Percentiles rank a stretch among this genome's conserved stretches.
Evolutionary conservation across 2,329 filamentous ascomycete genomes (phyloP).

Genomic region (Colletotrichum endophyticum): DNA sequence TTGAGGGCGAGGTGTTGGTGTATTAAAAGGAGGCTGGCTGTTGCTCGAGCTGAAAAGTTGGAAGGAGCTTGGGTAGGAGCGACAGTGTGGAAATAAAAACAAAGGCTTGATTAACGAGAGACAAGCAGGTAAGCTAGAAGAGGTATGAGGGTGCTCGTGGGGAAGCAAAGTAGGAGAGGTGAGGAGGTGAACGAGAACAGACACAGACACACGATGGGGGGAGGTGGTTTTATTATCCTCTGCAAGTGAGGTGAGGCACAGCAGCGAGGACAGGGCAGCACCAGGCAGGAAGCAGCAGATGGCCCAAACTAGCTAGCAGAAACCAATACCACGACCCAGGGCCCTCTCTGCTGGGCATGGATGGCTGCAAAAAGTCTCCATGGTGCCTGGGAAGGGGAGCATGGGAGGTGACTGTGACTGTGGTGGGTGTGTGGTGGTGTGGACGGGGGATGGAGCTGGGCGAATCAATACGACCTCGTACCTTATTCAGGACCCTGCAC

Average conservation of each 20-base stretch:
- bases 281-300: neutral
- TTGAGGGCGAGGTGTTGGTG: neutral
- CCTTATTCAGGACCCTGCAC: conserved; percentile 20
- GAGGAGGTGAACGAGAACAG: neutral
- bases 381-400: neutral
- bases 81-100: conserved; percentile 16
- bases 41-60: conserved; percentile 1
- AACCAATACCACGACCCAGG: neutral
- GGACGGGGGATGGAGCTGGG: conserved; percentile 6
- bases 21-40: conserved; percentile 7
- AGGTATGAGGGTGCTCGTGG: neutral
- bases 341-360: neutral
- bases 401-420: neutral
- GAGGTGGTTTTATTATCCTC: conserved; percentile 17
- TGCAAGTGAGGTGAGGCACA: conserved; percentile 7
- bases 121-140: conserved; percentile 12
- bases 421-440: neutral
- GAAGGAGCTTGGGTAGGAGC: conserved; percentile 1
- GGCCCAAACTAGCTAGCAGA: neutral
- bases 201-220: neutral
- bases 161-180: conserved; percentile 12
- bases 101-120: conserved; percentile 21
- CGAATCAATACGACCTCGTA: conserved; percentile 21
- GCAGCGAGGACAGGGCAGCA: neutral
- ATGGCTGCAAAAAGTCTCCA: neutral